A percentile compares a stretch with the other conserved stretches of the same genome.
Conservation (phyloP, 352 stramenopile species). For the Phytophthora sansomeana region DNA sequence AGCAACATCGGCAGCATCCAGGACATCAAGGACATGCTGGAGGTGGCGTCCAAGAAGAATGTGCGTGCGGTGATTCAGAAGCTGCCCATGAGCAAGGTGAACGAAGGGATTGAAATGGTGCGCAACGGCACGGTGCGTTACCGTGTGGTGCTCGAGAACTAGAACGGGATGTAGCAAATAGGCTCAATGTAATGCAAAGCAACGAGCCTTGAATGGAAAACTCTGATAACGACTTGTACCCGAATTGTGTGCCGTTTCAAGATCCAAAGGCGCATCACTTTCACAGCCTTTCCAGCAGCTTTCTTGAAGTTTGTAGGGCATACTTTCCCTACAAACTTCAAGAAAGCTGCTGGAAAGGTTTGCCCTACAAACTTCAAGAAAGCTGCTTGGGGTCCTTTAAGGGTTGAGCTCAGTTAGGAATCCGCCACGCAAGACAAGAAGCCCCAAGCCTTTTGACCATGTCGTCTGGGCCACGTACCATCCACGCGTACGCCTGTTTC, state of each 20-base stretch:
- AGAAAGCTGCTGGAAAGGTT: no score
- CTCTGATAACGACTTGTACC: no score
- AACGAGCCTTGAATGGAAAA: neutral
- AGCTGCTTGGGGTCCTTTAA: no score
- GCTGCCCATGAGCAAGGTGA: conserved; percentile 50
- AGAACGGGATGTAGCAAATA: conserved; percentile 2
- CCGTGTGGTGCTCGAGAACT: conserved; percentile 61
- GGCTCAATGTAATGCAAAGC: no score
- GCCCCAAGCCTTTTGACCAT: conserved; percentile 15
- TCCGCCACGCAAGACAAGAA: no score
- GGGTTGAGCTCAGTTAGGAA: no score
- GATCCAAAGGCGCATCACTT: no score
- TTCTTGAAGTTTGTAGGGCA: no score
- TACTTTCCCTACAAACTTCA: no score
- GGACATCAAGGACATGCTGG: conserved; percentile 87
- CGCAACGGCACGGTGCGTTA: conserved; percentile 45
- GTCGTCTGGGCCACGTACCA: conserved; percentile 39
- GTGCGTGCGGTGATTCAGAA: conserved; percentile 62
- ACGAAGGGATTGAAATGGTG: conserved; percentile 51
- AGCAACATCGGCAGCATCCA: conserved; percentile 80
- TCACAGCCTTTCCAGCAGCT: no score
- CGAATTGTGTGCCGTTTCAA: no score
- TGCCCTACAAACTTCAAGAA: no score
- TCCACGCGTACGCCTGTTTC: conserved; percentile 55
- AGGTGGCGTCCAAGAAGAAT: conserved; percentile 75